Evolutionary conservation across 257 asterid species (phyloP).

Genomic region (Solanum habrochaites): DNA sequence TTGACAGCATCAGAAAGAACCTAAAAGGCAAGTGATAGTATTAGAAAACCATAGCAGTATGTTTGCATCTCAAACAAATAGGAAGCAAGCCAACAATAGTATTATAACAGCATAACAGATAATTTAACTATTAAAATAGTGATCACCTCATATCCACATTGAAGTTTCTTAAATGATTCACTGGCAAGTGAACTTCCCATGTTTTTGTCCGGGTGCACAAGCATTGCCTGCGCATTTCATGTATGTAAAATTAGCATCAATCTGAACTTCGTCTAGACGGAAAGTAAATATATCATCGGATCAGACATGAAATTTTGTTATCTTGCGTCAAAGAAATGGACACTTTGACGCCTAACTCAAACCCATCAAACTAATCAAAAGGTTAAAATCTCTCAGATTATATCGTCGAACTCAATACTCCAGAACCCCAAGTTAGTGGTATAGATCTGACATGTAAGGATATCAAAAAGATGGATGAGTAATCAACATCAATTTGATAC

Average conservation of each 20-base stretch:
- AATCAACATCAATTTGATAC: neutral
- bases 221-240: conserved; percentile 62
- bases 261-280: neutral
- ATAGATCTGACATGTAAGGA: neutral
- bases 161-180: conserved; percentile 96
- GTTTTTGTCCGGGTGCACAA: conserved; percentile 98
- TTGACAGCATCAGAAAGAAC: conserved; percentile 90
- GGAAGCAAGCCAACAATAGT: neutral
- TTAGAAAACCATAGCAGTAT: conserved; percentile 1
- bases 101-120: neutral
- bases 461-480: neutral
- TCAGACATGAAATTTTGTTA: neutral
- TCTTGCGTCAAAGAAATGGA: neutral
- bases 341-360: neutral
- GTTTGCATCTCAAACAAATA: conserved; percentile 8
- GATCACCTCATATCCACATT: conserved; percentile 91
- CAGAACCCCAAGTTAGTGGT: neutral
- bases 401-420: neutral
- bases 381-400: neutral
- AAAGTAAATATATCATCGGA: neutral
- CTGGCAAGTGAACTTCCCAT: conserved; percentile 89
- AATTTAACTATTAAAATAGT: neutral
- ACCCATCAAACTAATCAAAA: neutral
- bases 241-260: neutral
- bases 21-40: conserved; percentile 33